Percentiles rank a stretch among this genome's conserved stretches.
phyloP scores from a whole-genome alignment of 352 stramenopile genomes.

The Plasmopara muralis region DNA sequence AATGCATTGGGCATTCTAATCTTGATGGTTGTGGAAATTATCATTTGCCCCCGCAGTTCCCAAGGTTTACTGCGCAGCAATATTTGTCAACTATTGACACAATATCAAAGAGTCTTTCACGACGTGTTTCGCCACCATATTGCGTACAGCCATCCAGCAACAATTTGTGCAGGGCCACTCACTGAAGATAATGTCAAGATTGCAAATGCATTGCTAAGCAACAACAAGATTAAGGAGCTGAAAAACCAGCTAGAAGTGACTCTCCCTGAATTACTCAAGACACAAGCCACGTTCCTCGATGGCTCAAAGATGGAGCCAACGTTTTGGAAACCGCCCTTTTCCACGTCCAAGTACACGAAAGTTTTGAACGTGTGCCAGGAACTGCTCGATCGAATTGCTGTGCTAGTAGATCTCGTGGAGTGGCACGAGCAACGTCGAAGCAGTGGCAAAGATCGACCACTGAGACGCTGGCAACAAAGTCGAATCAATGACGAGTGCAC shows the following conservation, averaged over 20 bases:
- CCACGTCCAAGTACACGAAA: conserved; percentile 42
- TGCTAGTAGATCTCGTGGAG: conserved; percentile 56
- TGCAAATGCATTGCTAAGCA: conserved; percentile 26
- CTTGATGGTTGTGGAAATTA: conserved; percentile 56
- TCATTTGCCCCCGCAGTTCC: conserved; percentile 47
- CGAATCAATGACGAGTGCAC: conserved; percentile 30
- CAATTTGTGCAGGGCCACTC: conserved; percentile 2
- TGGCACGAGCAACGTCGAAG: conserved; percentile 47
- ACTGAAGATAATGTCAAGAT: conserved; percentile 26
- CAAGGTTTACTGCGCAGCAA: conserved; percentile 51
- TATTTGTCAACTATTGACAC: conserved; percentile 41
- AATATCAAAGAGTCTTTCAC: conserved; percentile 39
- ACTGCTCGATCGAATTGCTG: conserved; percentile 43
- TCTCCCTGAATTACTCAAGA: conserved; percentile 33
- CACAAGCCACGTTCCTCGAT: conserved; percentile 42
- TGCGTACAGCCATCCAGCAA: conserved; percentile 20
- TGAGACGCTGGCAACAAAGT: conserved; percentile 24
- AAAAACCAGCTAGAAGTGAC: conserved; percentile 32
- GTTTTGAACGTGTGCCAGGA: conserved; percentile 42
- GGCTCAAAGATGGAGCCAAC: conserved; percentile 44
- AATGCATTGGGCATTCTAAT: conserved; percentile 69
- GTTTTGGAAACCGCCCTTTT: conserved; percentile 56
- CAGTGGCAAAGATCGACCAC: conserved; percentile 21
- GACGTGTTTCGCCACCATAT: conserved; percentile 60
- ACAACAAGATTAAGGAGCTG: conserved; percentile 29